Conservation (phyloP, 768 basidiomycete species). For the Suillus cothurnatus region DNA sequence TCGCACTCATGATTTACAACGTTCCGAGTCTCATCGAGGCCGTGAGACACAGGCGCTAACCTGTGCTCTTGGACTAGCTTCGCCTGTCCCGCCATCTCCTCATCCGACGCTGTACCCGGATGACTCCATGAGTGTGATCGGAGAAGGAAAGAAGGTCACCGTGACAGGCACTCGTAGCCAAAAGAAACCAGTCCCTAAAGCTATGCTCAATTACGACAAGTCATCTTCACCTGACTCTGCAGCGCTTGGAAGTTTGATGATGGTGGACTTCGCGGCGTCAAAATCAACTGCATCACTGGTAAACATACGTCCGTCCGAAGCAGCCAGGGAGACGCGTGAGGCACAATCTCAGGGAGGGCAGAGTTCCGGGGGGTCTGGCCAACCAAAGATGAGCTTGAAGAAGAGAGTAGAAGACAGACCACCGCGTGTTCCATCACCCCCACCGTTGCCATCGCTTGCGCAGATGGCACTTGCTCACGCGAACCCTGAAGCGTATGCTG, state of each 20-base stretch:
- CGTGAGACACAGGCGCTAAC: constrained; percentile 40
- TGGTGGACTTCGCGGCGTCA: constrained; percentile 53
- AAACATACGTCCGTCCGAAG: constrained; percentile 30
- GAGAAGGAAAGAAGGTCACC: constrained; percentile 34
- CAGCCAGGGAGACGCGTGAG: constrained; percentile 16
- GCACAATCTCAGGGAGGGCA: constrained; percentile 33
- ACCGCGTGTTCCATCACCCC: constrained; percentile 80
- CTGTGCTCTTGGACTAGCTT: constrained; percentile 39
- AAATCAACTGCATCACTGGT: constrained; percentile 37
- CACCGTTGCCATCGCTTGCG: constrained; percentile 68
- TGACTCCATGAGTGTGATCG: constrained; percentile 67
- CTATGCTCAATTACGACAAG: constrained; percentile 17
- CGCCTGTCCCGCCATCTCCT: constrained; percentile 49
- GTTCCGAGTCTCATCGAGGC: constrained; percentile 47
- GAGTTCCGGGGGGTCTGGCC: constrained; percentile 19
- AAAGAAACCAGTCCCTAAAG: constrained; percentile 37
- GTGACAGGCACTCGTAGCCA: constrained; percentile 28
- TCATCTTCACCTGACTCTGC: constrained; percentile 42
- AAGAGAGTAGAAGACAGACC: constrained; percentile 57
- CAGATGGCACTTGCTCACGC: constrained; percentile 75
- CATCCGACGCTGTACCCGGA: constrained; percentile 71
- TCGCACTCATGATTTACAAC: constrained; percentile 29
- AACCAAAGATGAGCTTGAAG: constrained; percentile 29
- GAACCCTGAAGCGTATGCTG: constrained; percentile 61
- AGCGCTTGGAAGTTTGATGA: constrained; percentile 60